Evolutionary conservation across 106 monocot species (phyloP).

Genomic region (Vanilla planifolia): DNA sequence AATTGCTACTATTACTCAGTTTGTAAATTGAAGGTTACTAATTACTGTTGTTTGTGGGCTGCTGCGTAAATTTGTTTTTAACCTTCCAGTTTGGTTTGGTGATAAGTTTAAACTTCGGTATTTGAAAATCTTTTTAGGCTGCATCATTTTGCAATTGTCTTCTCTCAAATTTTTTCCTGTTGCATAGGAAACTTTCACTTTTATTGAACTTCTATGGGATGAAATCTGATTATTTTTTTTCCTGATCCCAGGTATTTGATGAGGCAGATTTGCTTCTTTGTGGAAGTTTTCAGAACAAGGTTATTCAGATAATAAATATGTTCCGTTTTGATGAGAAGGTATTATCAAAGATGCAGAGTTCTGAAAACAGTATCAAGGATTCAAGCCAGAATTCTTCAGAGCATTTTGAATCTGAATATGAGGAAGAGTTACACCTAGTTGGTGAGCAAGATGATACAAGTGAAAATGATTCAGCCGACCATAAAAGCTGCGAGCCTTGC

Average conservation of each 20-base stretch:
- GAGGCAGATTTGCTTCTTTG: slow-evolving; percentile 99
- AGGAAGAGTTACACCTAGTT: slow-evolving; percentile 1
- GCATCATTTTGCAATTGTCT: no score
- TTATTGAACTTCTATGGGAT: neutral
- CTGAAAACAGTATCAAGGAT: slow-evolving; percentile 15
- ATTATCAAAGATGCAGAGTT: slow-evolving; percentile 37
- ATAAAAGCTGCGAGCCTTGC: slow-evolving; percentile 13
- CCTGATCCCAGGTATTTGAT: slow-evolving; percentile 73
- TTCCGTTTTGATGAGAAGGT: slow-evolving; percentile 89
- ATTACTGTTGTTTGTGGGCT: no score
- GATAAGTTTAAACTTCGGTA: no score
- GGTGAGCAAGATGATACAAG: slow-evolving; percentile 19
- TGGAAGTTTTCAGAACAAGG: slow-evolving; percentile 93
- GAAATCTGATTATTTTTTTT: neutral
- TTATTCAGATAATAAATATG: slow-evolving; percentile 86
- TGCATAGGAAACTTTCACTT: no score
- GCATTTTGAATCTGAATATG: slow-evolving; percentile 19
- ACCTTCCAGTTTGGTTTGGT: no score
- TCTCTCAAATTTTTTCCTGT: no score
- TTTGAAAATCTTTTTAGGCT: no score
- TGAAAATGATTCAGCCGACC: slow-evolving; percentile 8
- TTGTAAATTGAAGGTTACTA: neutral
- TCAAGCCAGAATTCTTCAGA: slow-evolving; percentile 4
- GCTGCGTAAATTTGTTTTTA: no score
- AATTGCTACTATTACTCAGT: slow-evolving; percentile 16